Evolutionary conservation across 208 protist genomes (phyloP).

Genomic region (Leishmania tarentolae): DNA sequence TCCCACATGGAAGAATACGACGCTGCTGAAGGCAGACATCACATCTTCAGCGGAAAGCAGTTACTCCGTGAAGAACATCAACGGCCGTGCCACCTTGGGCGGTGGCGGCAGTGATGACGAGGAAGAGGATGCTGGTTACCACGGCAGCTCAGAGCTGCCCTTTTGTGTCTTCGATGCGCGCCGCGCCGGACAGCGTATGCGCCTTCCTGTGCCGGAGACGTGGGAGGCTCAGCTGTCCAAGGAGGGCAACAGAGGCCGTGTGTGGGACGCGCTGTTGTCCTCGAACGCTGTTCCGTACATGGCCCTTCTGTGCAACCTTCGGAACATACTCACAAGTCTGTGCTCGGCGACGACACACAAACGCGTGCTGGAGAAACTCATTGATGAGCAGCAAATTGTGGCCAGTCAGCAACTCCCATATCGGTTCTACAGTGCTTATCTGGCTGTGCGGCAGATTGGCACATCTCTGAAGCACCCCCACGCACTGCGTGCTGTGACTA

Average conservation of each 20-base stretch:
- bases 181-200: conserved; percentile 92
- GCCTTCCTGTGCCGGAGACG: conserved; percentile 83
- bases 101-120: neutral
- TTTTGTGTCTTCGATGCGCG: conserved; percentile 64
- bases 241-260: conserved; percentile 83
- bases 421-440: conserved; percentile 93
- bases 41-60: neutral
- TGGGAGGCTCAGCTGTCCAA: conserved; percentile 93
- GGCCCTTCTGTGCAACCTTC: conserved; percentile 95
- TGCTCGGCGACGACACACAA: conserved; percentile 65
- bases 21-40: neutral
- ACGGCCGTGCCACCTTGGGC: neutral
- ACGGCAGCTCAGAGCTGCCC: neutral
- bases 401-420: conserved; percentile 90
- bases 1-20: conserved; percentile 9
- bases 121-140: too few relatives aligned
- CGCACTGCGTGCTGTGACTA: neutral
- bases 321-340: conserved; percentile 91
- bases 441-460: conserved; percentile 62
- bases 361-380: conserved; percentile 40
- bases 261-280: conserved; percentile 93
- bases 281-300: conserved; percentile 92
- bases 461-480: conserved; percentile 8
- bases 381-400: conserved; percentile 71
- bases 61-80: neutral